These are phyloP conservation scores for Aegle marmelos DNA, from an alignment of 345 rosid genomes.

Conservation along the genomic window DNA sequence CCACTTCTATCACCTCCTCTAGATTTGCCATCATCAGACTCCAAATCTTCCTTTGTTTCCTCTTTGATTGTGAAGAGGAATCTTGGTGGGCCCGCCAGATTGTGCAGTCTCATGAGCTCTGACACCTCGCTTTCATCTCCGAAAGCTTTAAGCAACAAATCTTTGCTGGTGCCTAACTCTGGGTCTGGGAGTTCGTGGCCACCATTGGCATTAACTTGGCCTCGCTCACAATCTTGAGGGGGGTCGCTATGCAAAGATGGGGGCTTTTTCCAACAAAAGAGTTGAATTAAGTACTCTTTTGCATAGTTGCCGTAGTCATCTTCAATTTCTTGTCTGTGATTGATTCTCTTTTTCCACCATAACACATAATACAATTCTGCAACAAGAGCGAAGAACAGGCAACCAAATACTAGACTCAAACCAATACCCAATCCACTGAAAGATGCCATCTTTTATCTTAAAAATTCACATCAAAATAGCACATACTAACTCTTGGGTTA, in stretches of 20 bases:
- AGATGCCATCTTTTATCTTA: slow-evolving; percentile 44
- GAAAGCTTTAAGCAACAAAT: slow-evolving; percentile 41
- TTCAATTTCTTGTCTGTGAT: slow-evolving; percentile 35
- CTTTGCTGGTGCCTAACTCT: slow-evolving; percentile 60
- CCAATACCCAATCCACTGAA: slow-evolving; percentile 71
- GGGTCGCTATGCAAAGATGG: slow-evolving; percentile 32
- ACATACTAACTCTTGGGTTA: not conserved
- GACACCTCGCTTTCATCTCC: slow-evolving; percentile 60
- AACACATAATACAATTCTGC: slow-evolving; percentile 75
- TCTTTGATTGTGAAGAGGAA: slow-evolving; percentile 94
- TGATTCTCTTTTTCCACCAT: slow-evolving; percentile 75
- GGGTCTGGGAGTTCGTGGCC: slow-evolving; percentile 35
- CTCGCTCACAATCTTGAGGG: slow-evolving; percentile 14
- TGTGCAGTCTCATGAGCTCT: slow-evolving; percentile 93
- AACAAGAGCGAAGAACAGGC: slow-evolving; percentile 61
- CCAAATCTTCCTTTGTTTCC: slow-evolving; percentile 93
- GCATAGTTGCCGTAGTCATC: slow-evolving; percentile 47
- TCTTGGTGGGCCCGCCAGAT: slow-evolving; percentile 78
- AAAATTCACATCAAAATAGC: slow-evolving; percentile 46
- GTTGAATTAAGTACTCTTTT: slow-evolving; percentile 51
- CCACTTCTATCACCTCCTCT: slow-evolving; percentile 44
- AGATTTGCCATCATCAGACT: slow-evolving; percentile 81
- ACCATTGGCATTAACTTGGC: slow-evolving; percentile 16
- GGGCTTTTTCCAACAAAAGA: slow-evolving; percentile 59
- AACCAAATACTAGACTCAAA: slow-evolving; percentile 66